Conservation (phyloP, 176 grass and related monocot genomes). For the Musa beccarii region DNA sequence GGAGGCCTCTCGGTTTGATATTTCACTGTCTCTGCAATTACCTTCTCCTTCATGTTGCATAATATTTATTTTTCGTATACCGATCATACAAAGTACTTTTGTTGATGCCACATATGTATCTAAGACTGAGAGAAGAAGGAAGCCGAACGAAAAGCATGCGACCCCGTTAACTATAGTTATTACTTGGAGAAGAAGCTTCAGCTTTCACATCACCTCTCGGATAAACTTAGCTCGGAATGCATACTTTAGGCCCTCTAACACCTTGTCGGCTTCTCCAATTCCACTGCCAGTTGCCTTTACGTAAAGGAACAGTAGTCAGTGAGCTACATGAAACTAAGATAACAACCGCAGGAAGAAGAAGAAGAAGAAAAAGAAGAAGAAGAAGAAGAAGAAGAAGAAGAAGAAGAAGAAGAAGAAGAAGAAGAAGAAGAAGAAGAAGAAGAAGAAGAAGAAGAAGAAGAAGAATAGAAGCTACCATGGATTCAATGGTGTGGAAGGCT, state of each 20-base stretch:
- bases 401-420: neutral
- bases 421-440: neutral
- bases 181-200: too few relatives aligned
- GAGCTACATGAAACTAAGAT: neutral
- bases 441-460: neutral
- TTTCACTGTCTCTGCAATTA: too few relatives aligned
- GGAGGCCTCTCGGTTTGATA: too few relatives aligned
- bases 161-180: too few relatives aligned
- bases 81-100: too few relatives aligned
- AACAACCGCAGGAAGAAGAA: neutral
- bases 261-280: neutral
- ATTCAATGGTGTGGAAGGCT: conserved; percentile 56
- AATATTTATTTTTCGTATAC: too few relatives aligned
- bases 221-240: neutral
- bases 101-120: too few relatives aligned
- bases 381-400: neutral
- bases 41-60: too few relatives aligned
- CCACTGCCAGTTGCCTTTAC: neutral
- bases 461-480: conserved; percentile 27
- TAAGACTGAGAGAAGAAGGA: too few relatives aligned
- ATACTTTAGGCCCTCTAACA: neutral
- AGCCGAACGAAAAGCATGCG: too few relatives aligned
- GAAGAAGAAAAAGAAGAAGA: neutral
- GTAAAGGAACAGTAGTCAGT: too few relatives aligned
- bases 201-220: too few relatives aligned